Conservation (phyloP, 139 green algal species). For the Chlorella sp. region DNA sequence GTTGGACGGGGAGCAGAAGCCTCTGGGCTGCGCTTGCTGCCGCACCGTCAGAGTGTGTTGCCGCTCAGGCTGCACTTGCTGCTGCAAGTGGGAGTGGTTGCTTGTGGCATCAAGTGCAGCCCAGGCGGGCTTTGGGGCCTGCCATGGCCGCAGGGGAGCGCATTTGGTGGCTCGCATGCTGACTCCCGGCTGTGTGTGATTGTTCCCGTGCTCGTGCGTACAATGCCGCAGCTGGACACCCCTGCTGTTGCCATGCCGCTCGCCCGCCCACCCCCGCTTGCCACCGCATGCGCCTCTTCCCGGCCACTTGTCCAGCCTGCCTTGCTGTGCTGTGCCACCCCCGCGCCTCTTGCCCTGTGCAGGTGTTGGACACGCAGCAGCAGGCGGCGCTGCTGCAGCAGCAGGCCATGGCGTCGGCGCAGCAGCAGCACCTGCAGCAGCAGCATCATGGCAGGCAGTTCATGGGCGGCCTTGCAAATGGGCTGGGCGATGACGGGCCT, state of each 20-base stretch:
- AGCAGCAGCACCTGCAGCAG: slow-evolving; percentile 11
- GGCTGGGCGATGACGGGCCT: neutral
- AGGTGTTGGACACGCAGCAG: slow-evolving; percentile 24
- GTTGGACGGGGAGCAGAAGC: neutral
- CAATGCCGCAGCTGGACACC: too few relatives aligned
- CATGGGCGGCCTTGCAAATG: slow-evolving; percentile 12
- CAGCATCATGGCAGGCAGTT: neutral
- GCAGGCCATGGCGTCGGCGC: neutral
- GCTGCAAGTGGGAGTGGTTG: too few relatives aligned
- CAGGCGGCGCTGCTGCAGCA: slow-evolving; percentile 15
- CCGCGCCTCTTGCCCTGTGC: neutral
- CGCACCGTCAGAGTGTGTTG: neutral
- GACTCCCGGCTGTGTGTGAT: too few relatives aligned
- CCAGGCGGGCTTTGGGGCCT: too few relatives aligned
- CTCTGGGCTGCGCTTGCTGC: too few relatives aligned
- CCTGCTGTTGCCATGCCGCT: too few relatives aligned
- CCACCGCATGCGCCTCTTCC: neutral
- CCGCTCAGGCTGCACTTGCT: too few relatives aligned
- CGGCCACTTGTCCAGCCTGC: neutral
- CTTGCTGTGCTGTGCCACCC: neutral
- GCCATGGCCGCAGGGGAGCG: too few relatives aligned
- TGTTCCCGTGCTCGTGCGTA: too few relatives aligned
- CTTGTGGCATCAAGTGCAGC: neutral
- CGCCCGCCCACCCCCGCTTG: neutral
- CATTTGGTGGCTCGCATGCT: too few relatives aligned